Evolutionary conservation across 2,329 filamentous ascomycete genomes (phyloP), one percentile per base, ranked within the genome.

Genomic region (Pyrenophora graminea): DNA sequence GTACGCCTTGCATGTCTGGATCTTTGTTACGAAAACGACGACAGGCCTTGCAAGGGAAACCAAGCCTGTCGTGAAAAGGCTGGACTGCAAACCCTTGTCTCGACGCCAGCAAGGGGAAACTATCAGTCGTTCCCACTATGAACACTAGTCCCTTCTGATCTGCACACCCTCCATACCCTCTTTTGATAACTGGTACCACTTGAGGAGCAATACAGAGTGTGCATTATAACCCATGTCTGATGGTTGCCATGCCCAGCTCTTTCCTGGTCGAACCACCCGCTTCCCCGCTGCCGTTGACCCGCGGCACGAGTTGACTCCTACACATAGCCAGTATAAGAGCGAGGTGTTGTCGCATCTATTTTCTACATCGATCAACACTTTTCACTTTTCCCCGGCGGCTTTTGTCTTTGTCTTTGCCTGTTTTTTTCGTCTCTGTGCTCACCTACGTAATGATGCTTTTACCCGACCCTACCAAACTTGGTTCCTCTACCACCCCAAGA

Each of bases 1-100:
- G 27, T 30, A 42, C 49, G 48, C 60, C 58, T 61, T 59, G 60
- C 58, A 49, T 61, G 39, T 37, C 37, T 21, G 47, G 34, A 50
- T 37, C 55, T 41, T 48, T 44, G 43, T 43, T 13, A 40, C 48
- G 49, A 46, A 53, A 57, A 58, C 51, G 45, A 45, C 6, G n/a
- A 7, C 3, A n/a, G 17, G n/a, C 9, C n/a, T 55, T 48, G 41
- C 47, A 48, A 51, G 52, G 58, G 48, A 46, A 21, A 46, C 57
- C 56, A 51, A 54, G 51, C 43, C 33, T 25, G 15, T 37, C 25
- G 34, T 36, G 9, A 30, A 7, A 15, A 18, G n/a, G 9, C 33
- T 36, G n/a, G n/a, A 6, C 33, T 30, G 10, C 27, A 30, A 10
- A 9, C 10, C 25, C 27, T 30, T 30, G 27, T 30, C 27, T 30